phyloP scores from a whole-genome alignment of 805 yeast species.

The Hanseniaspora nectarophila region DNA sequence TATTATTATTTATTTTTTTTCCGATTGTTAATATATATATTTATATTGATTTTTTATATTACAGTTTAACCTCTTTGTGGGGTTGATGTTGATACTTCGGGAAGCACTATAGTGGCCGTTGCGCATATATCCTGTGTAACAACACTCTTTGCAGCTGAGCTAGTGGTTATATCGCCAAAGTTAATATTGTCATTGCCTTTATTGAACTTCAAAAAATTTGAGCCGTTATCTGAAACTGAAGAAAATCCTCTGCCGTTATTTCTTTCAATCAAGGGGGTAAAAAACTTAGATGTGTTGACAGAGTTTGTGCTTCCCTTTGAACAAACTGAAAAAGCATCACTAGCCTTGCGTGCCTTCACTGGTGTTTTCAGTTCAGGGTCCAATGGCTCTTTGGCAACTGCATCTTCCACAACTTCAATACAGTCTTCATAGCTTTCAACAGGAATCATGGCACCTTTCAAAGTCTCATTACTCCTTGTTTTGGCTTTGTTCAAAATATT shows the following conservation, averaged over 20 bases:
- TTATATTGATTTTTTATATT: too few species aligned
- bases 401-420: neutral
- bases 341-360: neutral
- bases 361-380: neutral
- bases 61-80: too few species aligned
- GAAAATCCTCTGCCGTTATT: neutral
- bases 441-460: neutral
- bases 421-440: neutral
- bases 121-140: conserved; percentile 3
- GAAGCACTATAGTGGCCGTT: conserved; percentile 2
- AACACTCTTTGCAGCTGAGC: neutral
- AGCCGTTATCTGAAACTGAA: neutral
- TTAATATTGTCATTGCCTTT: neutral
- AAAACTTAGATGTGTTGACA: neutral
- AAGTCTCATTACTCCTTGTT: neutral
- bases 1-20: too few species aligned
- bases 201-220: neutral
- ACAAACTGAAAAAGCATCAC: neutral
- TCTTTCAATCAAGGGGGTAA: conserved; percentile 2
- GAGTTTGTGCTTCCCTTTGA: neutral
- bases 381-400: neutral
- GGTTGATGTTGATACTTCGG: neutral
- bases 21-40: neutral
- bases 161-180: neutral
- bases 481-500: conserved; percentile 2